A percentile compares a stretch with the other conserved stretches of the same genome.
phyloP scores from a whole-genome alignment of 169 alveolate genomes.

The Cryptosporidium tyzzeri region DNA sequence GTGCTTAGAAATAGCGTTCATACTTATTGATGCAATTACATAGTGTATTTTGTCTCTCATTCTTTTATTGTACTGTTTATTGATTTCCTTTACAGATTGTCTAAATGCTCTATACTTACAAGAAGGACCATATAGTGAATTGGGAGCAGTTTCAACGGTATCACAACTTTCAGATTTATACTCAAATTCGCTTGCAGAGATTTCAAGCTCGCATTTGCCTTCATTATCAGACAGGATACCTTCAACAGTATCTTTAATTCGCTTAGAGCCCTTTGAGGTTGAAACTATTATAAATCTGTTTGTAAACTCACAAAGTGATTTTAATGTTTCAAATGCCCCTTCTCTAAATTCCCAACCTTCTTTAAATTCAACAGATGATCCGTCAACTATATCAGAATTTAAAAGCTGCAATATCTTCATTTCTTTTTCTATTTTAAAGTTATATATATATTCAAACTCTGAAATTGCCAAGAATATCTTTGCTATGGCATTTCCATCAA shows the following conservation, averaged over 20 bases:
- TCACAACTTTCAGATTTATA: conserved; percentile 7
- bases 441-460: conserved; percentile 55
- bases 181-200: conserved; percentile 38
- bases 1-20: not conserved
- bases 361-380: conserved; percentile 11
- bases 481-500: conserved; percentile 36
- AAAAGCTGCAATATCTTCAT: conserved; percentile 23
- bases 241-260: conserved; percentile 38
- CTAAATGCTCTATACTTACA: conserved; percentile 52
- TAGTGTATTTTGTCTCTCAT: conserved; percentile 10
- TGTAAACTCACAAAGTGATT: not conserved
- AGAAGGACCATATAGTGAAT: conserved; percentile 60
- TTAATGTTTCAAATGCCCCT: conserved; percentile 47
- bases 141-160: conserved; percentile 31
- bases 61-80: conserved; percentile 5
- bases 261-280: conserved; percentile 32
- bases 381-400: conserved; percentile 31
- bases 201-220: conserved; percentile 37
- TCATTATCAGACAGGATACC: not conserved
- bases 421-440: conserved; percentile 71
- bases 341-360: conserved; percentile 73
- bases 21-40: not conserved
- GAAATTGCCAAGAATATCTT: conserved; percentile 67
- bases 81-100: conserved; percentile 37
- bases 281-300: conserved; percentile 38